A percentile compares a stretch with the other conserved stretches of the same genome.
phyloP scores from a whole-genome alignment of 495 filamentous ascomycete genomes.

The Achaetomiella virescens region DNA sequence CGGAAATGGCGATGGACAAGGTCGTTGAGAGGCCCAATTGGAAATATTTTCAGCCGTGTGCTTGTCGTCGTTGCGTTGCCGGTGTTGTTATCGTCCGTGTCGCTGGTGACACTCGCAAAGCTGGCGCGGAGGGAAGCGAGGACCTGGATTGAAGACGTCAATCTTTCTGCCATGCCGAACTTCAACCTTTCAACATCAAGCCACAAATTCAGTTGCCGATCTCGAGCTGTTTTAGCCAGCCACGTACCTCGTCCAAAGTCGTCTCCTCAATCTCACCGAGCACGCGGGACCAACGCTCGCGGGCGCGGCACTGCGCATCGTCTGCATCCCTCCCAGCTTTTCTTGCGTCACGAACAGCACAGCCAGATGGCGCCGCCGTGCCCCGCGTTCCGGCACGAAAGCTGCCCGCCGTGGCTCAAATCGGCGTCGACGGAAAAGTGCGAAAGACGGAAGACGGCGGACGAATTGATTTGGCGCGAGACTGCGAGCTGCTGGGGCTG shows the following conservation, averaged over 20 bases:
- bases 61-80: background rate
- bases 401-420: slow-evolving; percentile 47
- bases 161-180: background rate
- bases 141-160: slow-evolving; percentile 24
- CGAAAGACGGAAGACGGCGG: slow-evolving; percentile 44
- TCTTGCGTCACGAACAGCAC: background rate
- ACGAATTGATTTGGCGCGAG: slow-evolving; percentile 51
- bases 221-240: background rate
- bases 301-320: slow-evolving; percentile 23
- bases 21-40: slow-evolving; percentile 37
- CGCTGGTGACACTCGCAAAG: slow-evolving; percentile 15
- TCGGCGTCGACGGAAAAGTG: slow-evolving; percentile 36
- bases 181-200: slow-evolving; percentile 4
- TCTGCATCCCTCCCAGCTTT: background rate
- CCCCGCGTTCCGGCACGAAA: slow-evolving; percentile 48
- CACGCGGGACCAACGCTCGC: slow-evolving; percentile 51
- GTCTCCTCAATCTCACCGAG: slow-evolving; percentile 42
- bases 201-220: background rate
- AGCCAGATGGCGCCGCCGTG: slow-evolving; percentile 54
- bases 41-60: slow-evolving; percentile 25
- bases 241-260: slow-evolving; percentile 39
- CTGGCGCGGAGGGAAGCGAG: slow-evolving; percentile 43
- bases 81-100: background rate
- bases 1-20: slow-evolving; percentile 35
- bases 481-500: slow-evolving; percentile 69